A percentile compares a stretch with the other conserved stretches of the same genome.
Evolutionary conservation across 2,329 filamentous ascomycete genomes (phyloP).

Genomic region (Colletotrichum sansevieriae): DNA sequence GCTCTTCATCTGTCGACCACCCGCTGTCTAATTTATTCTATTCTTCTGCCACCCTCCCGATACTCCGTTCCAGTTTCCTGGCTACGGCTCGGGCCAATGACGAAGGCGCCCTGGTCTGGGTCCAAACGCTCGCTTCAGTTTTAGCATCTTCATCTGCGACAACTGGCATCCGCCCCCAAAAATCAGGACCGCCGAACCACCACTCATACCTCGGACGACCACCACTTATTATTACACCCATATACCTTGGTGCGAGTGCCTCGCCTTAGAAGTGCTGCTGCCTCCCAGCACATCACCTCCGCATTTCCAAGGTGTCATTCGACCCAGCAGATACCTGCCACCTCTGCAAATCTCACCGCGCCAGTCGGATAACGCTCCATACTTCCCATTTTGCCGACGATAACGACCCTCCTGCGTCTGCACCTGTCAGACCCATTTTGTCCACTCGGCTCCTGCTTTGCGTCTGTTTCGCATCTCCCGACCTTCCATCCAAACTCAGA

Average conservation of each 20-base stretch:
- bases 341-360: conserved; percentile 24
- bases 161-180: conserved; percentile 38
- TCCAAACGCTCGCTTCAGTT: conserved; percentile 42
- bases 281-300: conserved; percentile 3
- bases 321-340: conserved; percentile 18
- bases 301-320: conserved; percentile 22
- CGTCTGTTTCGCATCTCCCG: conserved; percentile 32
- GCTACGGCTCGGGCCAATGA: conserved; percentile 32
- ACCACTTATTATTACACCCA: conserved; percentile 3
- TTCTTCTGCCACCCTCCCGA: not conserved
- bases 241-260: conserved; percentile 14
- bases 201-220: conserved; percentile 16
- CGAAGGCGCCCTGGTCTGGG: conserved; percentile 30
- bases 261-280: conserved; percentile 8
- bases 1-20: conserved; percentile 1
- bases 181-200: conserved; percentile 18
- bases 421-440: conserved; percentile 28
- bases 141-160: conserved; percentile 42
- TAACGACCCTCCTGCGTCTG: conserved; percentile 32
- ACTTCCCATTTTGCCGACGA: conserved; percentile 22
- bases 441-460: conserved; percentile 3
- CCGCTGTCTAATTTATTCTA: conserved; percentile 12
- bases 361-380: conserved; percentile 29
- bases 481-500: conserved; percentile 25
- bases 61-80: conserved; percentile 11